phyloP scores from a whole-genome alignment of 1,284 basidiomycete genomes.

The Acaromyces ingoldii region DNA sequence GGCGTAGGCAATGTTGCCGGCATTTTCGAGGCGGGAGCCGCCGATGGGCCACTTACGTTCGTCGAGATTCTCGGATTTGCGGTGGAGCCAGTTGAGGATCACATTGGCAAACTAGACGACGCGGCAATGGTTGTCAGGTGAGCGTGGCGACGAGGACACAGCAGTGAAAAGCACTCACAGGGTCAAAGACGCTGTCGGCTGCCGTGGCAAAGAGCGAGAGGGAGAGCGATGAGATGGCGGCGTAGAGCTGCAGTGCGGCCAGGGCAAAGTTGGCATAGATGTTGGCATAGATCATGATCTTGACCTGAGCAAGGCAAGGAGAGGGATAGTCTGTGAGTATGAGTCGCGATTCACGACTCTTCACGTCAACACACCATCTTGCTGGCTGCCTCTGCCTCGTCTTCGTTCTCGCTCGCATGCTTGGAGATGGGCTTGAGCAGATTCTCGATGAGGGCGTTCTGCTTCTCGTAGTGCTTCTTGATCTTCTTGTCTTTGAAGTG shows the following conservation, averaged over 20 bases:
- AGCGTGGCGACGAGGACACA: no score
- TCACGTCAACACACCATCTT: background rate
- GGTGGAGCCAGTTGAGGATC: constrained; percentile 74
- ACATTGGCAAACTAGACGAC: constrained; percentile 80
- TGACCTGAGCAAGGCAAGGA: constrained; percentile 66
- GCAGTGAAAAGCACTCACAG: no score
- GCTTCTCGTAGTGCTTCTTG: constrained; percentile 69
- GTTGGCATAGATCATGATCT: constrained; percentile 80
- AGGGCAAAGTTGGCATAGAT: constrained; percentile 64
- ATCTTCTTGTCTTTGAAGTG: constrained; percentile 54
- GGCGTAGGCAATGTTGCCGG: constrained; percentile 65
- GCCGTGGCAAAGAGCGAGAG: constrained; percentile 83
- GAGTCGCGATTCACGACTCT: background rate
- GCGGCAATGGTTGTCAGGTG: no score
- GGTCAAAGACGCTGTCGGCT: constrained; percentile 84
- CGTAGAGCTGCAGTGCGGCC: constrained; percentile 59
- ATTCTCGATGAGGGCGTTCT: constrained; percentile 79
- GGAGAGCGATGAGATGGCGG: constrained; percentile 76
- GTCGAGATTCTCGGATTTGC: constrained; percentile 68
- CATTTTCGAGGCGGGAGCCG: constrained; percentile 71
- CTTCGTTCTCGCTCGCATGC: constrained; percentile 69
- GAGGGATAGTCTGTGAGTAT: no score
- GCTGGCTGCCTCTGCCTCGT: constrained; percentile 35
- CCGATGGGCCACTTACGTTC: constrained; percentile 83
- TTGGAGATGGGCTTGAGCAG: constrained; percentile 84